Conservation (phyloP, 306 rosid species). For the Castanea mollissima region DNA sequence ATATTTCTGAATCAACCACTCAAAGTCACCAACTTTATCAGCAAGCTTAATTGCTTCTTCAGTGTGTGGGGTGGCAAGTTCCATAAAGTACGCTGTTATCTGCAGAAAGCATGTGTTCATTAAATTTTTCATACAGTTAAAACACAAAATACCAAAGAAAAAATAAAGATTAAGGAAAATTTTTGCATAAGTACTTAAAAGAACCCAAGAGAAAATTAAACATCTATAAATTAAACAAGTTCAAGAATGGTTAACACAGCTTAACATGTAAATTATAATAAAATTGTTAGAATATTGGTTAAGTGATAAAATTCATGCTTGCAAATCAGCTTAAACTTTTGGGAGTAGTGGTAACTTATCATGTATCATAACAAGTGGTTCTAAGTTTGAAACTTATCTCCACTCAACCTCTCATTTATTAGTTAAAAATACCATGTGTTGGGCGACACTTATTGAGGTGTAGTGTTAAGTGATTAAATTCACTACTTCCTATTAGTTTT, state of each 20-base stretch:
- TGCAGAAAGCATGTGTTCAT: slow-evolving; percentile 27
- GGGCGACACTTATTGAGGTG: too few relatives aligned
- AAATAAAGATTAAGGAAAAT: not conserved
- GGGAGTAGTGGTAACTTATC: too few relatives aligned
- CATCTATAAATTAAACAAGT: not conserved
- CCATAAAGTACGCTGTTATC: slow-evolving; percentile 94
- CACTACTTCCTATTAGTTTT: too few relatives aligned
- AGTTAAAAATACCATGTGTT: not conserved
- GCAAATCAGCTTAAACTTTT: not conserved
- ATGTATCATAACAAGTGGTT: too few relatives aligned
- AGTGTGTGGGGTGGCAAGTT: slow-evolving; percentile 79
- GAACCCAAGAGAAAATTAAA: slow-evolving; percentile 17
- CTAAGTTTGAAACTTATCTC: too few relatives aligned
- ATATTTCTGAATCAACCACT: slow-evolving; percentile 91
- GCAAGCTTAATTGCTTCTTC: slow-evolving; percentile 95
- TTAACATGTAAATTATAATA: not conserved
- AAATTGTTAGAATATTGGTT: too few relatives aligned
- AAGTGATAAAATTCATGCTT: too few relatives aligned
- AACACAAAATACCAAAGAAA: not conserved
- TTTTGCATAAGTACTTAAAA: not conserved
- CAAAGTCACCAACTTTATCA: slow-evolving; percentile 97
- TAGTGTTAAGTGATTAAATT: too few relatives aligned
- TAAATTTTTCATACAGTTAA: not conserved
- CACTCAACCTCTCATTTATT: not conserved
- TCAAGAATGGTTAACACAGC: not conserved